These are phyloP conservation scores for Radiomyces spectabilis DNA, from an alignment of 192 early-diverging fungal genomes.

Conservation along the genomic window DNA sequence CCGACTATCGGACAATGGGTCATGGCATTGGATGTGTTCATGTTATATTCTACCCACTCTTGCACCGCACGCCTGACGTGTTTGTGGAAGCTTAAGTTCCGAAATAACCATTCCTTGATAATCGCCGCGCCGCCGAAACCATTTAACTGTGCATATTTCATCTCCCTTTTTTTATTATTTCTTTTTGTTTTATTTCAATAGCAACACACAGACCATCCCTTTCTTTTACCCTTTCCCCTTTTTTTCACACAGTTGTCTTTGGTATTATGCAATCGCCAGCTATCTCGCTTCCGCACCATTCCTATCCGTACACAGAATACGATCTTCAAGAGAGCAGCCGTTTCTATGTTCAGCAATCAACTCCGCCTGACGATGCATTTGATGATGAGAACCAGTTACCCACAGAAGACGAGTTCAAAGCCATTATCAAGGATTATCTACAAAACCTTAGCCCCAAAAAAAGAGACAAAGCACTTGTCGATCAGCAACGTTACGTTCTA, in stretches of 20 bases:
- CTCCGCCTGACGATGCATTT: background rate
- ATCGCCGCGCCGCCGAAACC: too few relatives aligned
- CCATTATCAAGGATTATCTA: conserved; percentile 37
- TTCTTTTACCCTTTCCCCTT: background rate
- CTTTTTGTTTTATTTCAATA: background rate
- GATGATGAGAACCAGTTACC: conserved; percentile 32
- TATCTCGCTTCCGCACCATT: background rate
- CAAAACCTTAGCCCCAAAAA: conserved; percentile 40
- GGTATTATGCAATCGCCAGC: background rate
- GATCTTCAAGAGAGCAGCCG: background rate
- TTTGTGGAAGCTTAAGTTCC: too few relatives aligned
- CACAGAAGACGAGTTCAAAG: conserved; percentile 34
- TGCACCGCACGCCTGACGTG: too few relatives aligned
- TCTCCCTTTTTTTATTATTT: background rate
- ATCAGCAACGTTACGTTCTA: conserved; percentile 38
- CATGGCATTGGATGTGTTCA: too few relatives aligned
- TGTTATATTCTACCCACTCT: too few relatives aligned
- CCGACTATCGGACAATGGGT: too few relatives aligned
- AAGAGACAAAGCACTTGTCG: conserved; percentile 41
- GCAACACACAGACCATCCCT: background rate
- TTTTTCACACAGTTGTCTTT: background rate
- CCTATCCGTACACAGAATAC: background rate
- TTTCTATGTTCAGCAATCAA: background rate
- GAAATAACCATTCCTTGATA: too few relatives aligned
- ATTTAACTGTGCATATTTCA: too few relatives aligned